Conservation (phyloP, 2,329 filamentous ascomycete genomes). For the Microthyrium microscopicum region DNA sequence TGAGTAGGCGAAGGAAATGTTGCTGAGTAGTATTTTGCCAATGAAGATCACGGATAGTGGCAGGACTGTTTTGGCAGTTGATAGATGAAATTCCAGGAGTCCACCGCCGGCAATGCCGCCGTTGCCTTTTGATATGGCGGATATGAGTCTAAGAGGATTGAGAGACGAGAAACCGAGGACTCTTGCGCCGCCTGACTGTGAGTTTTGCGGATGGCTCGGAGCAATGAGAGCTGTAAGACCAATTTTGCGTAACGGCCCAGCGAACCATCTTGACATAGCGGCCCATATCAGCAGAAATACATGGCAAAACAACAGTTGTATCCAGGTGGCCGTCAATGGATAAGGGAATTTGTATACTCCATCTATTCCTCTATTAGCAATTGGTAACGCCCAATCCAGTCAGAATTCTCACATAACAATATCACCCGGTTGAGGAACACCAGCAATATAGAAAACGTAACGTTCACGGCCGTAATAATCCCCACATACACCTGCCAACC, state of each 20-base stretch:
- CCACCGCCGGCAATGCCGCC: constrained; percentile 37
- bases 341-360: constrained; percentile 35
- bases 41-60: constrained; percentile 34
- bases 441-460: constrained; percentile 29
- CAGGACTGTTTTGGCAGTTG: constrained; percentile 29
- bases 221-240: constrained; percentile 28
- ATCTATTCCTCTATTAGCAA: constrained; percentile 15
- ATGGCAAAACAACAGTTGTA: constrained; percentile 35
- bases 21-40: constrained; percentile 34
- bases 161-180: constrained; percentile 14
- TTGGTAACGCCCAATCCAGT: too few relatives aligned
- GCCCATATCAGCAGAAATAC: constrained; percentile 29
- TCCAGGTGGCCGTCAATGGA: constrained; percentile 32
- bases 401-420: constrained; percentile 26
- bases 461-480: constrained; percentile 31
- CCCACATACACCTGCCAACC: constrained; percentile 33
- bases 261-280: constrained; percentile 30
- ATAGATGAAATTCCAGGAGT: constrained; percentile 34
- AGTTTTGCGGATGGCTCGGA: constrained; percentile 20
- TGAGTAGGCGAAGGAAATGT: constrained; percentile 38
- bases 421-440: constrained; percentile 35
- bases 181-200: constrained; percentile 16
- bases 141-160: constrained; percentile 11
- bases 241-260: constrained; percentile 23
- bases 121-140: constrained; percentile 20